Base-by-base conservation (phyloP, 352 stramenopile genomes). In the Globisporangium nagaii region DNA sequence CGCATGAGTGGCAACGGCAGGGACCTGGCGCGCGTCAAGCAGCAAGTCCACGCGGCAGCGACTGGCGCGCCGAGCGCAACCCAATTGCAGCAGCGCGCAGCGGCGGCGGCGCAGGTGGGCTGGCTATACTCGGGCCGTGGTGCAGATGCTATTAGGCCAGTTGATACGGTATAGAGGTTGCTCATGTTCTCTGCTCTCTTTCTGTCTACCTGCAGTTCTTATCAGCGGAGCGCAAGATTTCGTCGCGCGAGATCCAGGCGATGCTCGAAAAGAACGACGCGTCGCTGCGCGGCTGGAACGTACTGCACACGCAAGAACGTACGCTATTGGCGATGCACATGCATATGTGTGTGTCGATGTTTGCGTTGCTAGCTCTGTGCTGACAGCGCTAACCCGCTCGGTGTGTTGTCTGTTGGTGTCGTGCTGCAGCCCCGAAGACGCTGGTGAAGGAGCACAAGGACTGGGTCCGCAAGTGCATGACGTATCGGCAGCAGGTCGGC, bases 241-340 rank as follows among this genome's bases (percentile, higher is more conserved):
- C 79, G 19, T 70, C 70, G 22, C 65, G 56, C 12, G 84, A 93
- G 53, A 88, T 93, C 8, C 81, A 93, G 53, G 60, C 63, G 36
- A 88, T 92, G 79, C 70, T 93, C n/a, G 81, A 93, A 56, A 91
- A 91, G 64, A 93, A 93, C 57, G 84, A 93, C 53, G 66, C 70
- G 17, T 79, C 80, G n/a, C 51, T 93, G 3, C 77, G 74, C 39
- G 73, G 70, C 32, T 93, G 84, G 84, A 86, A 79, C 10, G 63
- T 66, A 36, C 74, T 93, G 24, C 75, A 90, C 37, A 71, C 82
- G 20, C 79, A 89, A 52, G 71, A 91, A 39, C 84, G 84, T 93
- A 72, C 44, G 79, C 75, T 0, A 1, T n/a, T n/a, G n/a, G n/a
- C n/a, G n/a, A n/a, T n/a, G n/a, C n/a, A n/a, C n/a, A n/a, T 6